Evolutionary conservation across 2,329 filamentous ascomycete genomes (phyloP), one percentile per base, ranked within the genome.

Genomic region (Fusarium foetens): DNA sequence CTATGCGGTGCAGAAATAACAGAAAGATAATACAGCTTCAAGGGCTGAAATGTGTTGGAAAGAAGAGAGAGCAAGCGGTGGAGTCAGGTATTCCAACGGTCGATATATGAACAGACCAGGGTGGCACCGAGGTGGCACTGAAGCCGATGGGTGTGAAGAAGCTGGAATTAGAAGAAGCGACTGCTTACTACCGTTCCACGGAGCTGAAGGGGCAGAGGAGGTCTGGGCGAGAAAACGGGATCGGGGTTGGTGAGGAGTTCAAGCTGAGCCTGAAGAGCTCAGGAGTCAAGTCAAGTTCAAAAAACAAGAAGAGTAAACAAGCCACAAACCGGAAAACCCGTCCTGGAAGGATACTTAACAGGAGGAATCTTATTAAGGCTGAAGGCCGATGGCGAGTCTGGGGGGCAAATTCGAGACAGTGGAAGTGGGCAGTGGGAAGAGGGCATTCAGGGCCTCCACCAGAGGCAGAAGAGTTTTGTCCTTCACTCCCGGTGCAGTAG

Each of bases 51-150:
- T 49, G 49, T 60, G 29, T 49, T 51, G 66, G 45, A 52, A 62
- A 36, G 63, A 58, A 60, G 43, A 69, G 57, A 69, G 70, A 60
- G 48, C 38, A 49, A 46, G 49, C 58, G 39, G 49, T 73, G 66
- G 54, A 71, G 62, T 53, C 38, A 21, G 14, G 58, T 73, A 55
- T 61, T 54, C 70, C 54, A 73, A 73, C 41, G 54, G 52, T 48
- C 46, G 58, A 60, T 73, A 68, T 73, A 73, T 68, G 66, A 62
- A 42, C 31, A 59, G 66, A 64, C 70, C 46, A 71, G 66, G 66
- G 55, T 68, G 58, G 58, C 55, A 73, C 70, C 54, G 19, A 55
- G 58, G 70, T 73, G 65, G 66, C 58, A 70, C 70, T 67, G 38
- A 63, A 51, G 70, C 38, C 10, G 62, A 70, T 54, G 63, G 51